These are phyloP conservation scores for Leccinum uliginosum DNA, from an alignment of 768 basidiomycete species.

Conservation along the genomic window DNA sequence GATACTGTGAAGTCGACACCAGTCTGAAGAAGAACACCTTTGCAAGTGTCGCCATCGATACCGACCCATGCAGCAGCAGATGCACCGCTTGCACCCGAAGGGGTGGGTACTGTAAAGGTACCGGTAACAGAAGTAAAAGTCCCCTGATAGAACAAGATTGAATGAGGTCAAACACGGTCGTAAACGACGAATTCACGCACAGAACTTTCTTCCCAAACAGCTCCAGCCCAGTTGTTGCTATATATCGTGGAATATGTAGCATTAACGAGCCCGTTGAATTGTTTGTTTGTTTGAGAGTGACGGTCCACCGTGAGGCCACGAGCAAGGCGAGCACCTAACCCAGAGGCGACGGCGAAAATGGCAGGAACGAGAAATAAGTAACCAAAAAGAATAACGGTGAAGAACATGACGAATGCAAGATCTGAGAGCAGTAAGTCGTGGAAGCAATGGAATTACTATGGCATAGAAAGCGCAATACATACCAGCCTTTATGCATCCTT, in stretches of 20 bases:
- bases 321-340: background rate
- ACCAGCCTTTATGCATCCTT: background rate
- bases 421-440: background rate
- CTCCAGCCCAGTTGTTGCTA: conserved; percentile 11
- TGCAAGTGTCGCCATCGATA: conserved; percentile 6
- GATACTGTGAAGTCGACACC: background rate
- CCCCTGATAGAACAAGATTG: background rate
- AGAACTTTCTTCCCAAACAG: background rate
- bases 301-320: background rate
- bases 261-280: background rate
- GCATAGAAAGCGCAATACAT: background rate
- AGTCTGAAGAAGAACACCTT: conserved; percentile 2
- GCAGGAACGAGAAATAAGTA: background rate
- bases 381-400: background rate
- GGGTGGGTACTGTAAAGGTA: conserved; percentile 6
- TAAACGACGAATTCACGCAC: background rate
- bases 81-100: background rate
- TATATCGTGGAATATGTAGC: background rate
- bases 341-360: background rate
- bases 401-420: background rate
- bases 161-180: background rate
- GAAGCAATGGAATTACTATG: background rate
- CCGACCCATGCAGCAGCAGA: conserved; percentile 12
- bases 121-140: conserved; percentile 8
- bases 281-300: background rate